Conservation (phyloP, 2,329 filamentous ascomycete genomes). For the Clonostachys rhizophaga region DNA sequence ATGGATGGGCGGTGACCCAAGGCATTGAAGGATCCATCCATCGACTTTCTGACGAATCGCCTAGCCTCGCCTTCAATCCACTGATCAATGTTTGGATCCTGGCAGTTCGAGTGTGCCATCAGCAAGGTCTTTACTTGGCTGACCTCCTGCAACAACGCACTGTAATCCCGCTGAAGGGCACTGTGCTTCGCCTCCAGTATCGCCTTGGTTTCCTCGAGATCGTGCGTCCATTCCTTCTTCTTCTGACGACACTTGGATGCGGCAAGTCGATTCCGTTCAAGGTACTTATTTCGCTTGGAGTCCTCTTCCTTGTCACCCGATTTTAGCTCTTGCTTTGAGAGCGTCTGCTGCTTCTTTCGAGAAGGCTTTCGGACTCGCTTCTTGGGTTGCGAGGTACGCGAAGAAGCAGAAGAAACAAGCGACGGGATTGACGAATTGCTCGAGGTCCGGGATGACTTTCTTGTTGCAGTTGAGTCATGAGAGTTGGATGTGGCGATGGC, state of each 20-base stretch:
- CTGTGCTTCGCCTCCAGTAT: constrained; percentile 37
- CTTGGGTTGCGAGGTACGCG: constrained; percentile 1
- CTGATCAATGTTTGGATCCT: constrained; percentile 45
- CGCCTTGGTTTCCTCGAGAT: constrained; percentile 40
- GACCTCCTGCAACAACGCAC: constrained; percentile 35
- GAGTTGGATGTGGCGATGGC: constrained; percentile 5
- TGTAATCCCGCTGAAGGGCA: constrained; percentile 35
- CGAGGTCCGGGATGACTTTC: constrained; percentile 8
- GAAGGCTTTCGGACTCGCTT: neutral
- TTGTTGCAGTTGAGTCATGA: constrained; percentile 3
- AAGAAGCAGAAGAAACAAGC: neutral
- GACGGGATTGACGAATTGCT: constrained; percentile 4
- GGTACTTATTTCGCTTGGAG: constrained; percentile 47
- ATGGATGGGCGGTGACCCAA: too few relatives aligned
- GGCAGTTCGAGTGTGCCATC: constrained; percentile 47
- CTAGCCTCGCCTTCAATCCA: constrained; percentile 50
- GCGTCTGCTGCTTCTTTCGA: neutral
- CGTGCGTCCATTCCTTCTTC: constrained; percentile 48
- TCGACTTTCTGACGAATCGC: constrained; percentile 33
- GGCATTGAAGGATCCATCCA: neutral
- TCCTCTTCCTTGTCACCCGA: constrained; percentile 19
- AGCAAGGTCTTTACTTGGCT: constrained; percentile 42
- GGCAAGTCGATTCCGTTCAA: constrained; percentile 68
- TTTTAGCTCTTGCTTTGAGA: neutral
- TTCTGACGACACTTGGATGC: constrained; percentile 73